Evolutionary conservation across 148 eudicot genomes (phyloP), one percentile per base, ranked within the genome.

Genomic region (Fagopyrum esculentum): DNA sequence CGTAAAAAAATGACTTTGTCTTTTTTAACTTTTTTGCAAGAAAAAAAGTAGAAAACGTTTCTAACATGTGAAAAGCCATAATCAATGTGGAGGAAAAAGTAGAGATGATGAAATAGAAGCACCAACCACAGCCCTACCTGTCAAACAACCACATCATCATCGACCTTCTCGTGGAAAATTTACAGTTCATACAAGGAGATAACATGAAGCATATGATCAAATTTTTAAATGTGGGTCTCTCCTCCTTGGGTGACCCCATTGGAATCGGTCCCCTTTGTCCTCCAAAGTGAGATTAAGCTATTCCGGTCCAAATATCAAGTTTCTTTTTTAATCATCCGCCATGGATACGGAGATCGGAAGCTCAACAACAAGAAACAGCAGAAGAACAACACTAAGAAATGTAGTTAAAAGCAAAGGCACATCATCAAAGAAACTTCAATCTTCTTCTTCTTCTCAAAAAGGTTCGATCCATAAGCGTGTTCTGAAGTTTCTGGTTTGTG

Each of bases 401-500:
- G 71, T 13, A 43, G 46, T 66, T 43, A 66, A 66, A 40, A 66
- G 6, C 71, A 66, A 40, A 66, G 9, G 17, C 19, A 13, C 46
- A 3, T 5, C 45, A 66, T 66, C 71, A 5, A 66, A 9, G 7
- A 66, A 66, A 9, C 52, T 12, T 49, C 45, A 43, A 9, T 55
- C 26, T 16, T 55, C 59, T 15, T 55, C 59, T 15, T n/a, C 6
- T 15, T 57, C 63, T 19, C 3, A 9, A 9, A 66, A 45, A 66
- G 43, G 43, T 40, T 71, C 74, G 47, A n/a, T 71, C 74, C 74
- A 49, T 3, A 45, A 71, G 17, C 74, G 30, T 71, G 55, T 47
- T 22, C n/a, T 71, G 7, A 71, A 71, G 30, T 26, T 71, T 40
- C 55, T 71, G 35, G 55, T 71, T 46, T 71, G 74, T 71, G 74